These are phyloP conservation scores for Globisporangium viniferum DNA, from an alignment of 352 stramenopile genomes.

Conservation along the genomic window DNA sequence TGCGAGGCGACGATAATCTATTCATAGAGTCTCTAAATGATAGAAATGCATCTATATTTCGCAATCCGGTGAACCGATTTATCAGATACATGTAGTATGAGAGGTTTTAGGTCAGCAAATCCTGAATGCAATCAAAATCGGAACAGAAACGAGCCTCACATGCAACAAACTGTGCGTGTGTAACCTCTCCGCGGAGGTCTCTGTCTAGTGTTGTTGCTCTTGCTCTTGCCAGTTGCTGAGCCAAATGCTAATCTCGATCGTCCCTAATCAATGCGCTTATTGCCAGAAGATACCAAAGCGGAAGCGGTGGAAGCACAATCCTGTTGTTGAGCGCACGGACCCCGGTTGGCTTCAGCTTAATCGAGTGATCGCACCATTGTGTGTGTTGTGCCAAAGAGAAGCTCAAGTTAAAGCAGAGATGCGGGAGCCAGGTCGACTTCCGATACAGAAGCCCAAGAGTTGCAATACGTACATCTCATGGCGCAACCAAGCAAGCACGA, in stretches of 20 bases:
- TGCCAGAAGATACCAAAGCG: neutral
- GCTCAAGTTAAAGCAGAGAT: neutral
- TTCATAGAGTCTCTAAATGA: neutral
- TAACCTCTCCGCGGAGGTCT: neutral
- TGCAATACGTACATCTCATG: neutral
- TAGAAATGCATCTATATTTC: no score
- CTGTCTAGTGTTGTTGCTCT: neutral
- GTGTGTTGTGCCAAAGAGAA: neutral
- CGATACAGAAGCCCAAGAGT: neutral
- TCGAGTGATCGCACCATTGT: neutral
- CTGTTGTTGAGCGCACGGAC: neutral
- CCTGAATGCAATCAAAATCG: neutral
- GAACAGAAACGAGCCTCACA: conserved; percentile 2
- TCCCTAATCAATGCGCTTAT: neutral
- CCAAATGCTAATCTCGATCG: neutral
- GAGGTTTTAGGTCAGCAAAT: conserved; percentile 7
- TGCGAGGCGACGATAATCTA: neutral
- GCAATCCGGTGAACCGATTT: neutral
- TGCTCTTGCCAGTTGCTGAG: neutral
- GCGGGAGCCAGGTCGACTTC: neutral
- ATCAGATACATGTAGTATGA: neutral
- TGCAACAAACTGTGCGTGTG: neutral
- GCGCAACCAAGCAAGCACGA: neutral
- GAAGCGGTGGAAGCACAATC: neutral
- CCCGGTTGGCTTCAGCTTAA: neutral